A percentile compares a stretch with the other conserved stretches of the same genome.
phyloP scores from a whole-genome alignment of 768 basidiomycete genomes.

The Lentinula sp. region DNA sequence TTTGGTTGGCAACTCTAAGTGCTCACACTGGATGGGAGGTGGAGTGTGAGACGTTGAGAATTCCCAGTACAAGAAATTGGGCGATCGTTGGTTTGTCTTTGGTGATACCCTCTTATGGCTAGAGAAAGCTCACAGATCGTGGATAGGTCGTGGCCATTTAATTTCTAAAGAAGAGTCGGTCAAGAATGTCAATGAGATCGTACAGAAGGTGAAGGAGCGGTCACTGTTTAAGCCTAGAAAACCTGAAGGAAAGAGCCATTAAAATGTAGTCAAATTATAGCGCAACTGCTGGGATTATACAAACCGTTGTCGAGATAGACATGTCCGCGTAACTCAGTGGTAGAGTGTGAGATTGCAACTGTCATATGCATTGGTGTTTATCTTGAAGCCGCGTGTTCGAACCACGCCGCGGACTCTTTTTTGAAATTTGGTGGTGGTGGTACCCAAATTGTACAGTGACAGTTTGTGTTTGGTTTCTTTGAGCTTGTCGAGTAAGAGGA shows the following conservation, averaged over 20 bases:
- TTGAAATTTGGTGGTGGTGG: too few relatives aligned
- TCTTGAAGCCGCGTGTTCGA: background rate
- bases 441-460: too few relatives aligned
- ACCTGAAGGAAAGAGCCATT: constrained; percentile 61
- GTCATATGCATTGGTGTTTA: background rate
- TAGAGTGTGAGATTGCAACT: background rate
- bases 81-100: constrained; percentile 67
- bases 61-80: constrained; percentile 94
- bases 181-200: constrained; percentile 43
- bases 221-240: constrained; percentile 68
- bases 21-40: constrained; percentile 78
- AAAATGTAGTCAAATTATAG: background rate
- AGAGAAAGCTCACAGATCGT: background rate
- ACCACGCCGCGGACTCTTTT: background rate
- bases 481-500: too few relatives aligned
- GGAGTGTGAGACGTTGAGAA: constrained; percentile 81
- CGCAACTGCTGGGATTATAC: too few relatives aligned
- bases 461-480: too few relatives aligned
- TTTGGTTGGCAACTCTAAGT: constrained; percentile 77
- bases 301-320: background rate
- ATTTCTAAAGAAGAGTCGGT: constrained; percentile 21
- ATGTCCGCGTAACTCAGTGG: background rate
- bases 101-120: background rate
- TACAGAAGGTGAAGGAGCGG: constrained; percentile 49
- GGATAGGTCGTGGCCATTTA: constrained; percentile 24